Conservation (phyloP, 1,284 basidiomycete genomes). For the Serendipita sp. region DNA sequence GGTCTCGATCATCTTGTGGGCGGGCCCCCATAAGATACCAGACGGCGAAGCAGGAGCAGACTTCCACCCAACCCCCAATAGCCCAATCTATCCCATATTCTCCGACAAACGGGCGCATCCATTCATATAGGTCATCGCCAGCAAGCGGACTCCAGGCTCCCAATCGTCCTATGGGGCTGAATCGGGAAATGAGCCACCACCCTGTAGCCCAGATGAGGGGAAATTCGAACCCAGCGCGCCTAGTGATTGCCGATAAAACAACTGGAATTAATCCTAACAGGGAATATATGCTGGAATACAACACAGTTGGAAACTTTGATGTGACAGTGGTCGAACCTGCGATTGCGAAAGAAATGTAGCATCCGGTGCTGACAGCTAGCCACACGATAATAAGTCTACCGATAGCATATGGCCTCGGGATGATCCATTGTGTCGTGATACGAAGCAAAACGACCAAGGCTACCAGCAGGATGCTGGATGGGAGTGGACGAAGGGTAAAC, state of each 20-base stretch:
- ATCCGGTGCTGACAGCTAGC: neutral
- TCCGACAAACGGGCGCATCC: conserved; percentile 45
- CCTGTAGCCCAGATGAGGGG: conserved; percentile 52
- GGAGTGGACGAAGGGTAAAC: neutral
- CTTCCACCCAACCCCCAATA: conserved; percentile 51
- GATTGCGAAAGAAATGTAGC: neutral
- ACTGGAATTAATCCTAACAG: conserved; percentile 6
- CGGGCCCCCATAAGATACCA: conserved; percentile 40
- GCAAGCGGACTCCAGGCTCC: conserved; percentile 50
- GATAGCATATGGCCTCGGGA: neutral
- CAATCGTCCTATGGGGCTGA: conserved; percentile 53
- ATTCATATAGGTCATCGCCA: conserved; percentile 39
- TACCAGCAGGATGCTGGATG: neutral
- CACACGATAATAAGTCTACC: neutral
- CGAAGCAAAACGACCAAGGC: neutral
- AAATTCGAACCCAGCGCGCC: conserved; percentile 30
- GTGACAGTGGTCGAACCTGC: neutral
- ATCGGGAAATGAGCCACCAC: conserved; percentile 37
- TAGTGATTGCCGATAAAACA: neutral
- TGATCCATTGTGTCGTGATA: neutral
- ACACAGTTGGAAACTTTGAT: neutral
- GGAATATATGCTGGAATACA: conserved; percentile 2
- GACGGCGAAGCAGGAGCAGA: conserved; percentile 39
- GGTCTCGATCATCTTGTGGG: conserved; percentile 17
- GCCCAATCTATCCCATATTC: conserved; percentile 52